Conservation (phyloP, 495 filamentous ascomycete genomes). For the Choiromyces venosus region DNA sequence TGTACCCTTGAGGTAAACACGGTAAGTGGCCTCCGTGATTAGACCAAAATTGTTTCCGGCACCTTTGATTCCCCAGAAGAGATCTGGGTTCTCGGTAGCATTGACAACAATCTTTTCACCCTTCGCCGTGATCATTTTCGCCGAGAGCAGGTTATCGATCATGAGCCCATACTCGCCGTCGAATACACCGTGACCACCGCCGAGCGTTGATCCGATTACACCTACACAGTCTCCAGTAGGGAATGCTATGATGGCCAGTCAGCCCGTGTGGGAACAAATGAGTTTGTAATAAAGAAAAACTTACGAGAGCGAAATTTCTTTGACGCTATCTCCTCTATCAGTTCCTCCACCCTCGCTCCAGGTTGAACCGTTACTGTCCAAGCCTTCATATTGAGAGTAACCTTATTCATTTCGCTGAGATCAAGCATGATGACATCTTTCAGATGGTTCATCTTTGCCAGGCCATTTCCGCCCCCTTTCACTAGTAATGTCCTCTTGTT, state of each 20-base stretch:
- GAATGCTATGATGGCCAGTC: background rate
- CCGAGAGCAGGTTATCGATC: slow-evolving; percentile 53
- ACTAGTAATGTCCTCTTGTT: background rate
- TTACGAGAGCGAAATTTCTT: background rate
- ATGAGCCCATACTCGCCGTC: slow-evolving; percentile 58
- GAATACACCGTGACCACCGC: slow-evolving; percentile 58
- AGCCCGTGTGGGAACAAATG: background rate
- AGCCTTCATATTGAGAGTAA: background rate
- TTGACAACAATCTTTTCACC: slow-evolving; percentile 46
- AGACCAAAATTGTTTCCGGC: slow-evolving; percentile 19
- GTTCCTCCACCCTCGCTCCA: background rate
- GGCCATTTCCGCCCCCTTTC: background rate
- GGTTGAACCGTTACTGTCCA: background rate
- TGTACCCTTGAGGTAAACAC: slow-evolving; percentile 46
- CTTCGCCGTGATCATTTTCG: slow-evolving; percentile 55
- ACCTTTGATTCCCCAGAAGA: slow-evolving; percentile 28
- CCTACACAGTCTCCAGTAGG: slow-evolving; percentile 48
- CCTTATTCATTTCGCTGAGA: background rate
- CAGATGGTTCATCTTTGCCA: background rate
- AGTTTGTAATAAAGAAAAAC: background rate
- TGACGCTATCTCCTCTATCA: background rate
- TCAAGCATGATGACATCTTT: background rate
- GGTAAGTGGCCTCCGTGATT: slow-evolving; percentile 43
- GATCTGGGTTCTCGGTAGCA: slow-evolving; percentile 38
- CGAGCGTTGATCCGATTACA: slow-evolving; percentile 53